phyloP scores from a whole-genome alignment of 2,329 filamentous ascomycete species.

The Fusarium sacchari region DNA sequence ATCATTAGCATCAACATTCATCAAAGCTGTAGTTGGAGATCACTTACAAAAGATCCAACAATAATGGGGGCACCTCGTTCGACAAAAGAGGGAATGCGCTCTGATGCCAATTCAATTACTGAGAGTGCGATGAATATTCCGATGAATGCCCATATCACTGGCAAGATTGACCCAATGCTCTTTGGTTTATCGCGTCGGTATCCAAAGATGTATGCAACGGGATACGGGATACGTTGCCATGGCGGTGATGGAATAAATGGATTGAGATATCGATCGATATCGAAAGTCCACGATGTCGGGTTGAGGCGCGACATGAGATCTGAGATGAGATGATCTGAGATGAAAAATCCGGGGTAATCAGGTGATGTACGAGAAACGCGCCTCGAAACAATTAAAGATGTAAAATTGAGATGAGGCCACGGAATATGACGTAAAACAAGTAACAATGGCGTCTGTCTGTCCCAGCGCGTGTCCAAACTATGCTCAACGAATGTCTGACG shows the following conservation, averaged over 20 bases:
- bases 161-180: slow-evolving; percentile 65
- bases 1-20: neutral
- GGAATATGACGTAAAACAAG: neutral
- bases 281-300: slow-evolving; percentile 64
- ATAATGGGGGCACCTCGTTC: slow-evolving; percentile 66
- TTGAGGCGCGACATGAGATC: slow-evolving; percentile 32
- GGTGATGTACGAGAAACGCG: neutral
- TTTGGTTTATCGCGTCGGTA: slow-evolving; percentile 57
- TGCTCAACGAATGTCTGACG: neutral
- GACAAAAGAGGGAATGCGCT: slow-evolving; percentile 64
- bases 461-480: neutral
- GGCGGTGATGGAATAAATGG: slow-evolving; percentile 73
- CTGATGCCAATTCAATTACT: slow-evolving; percentile 67
- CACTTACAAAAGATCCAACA: slow-evolving; percentile 73
- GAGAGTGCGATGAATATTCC: slow-evolving; percentile 71
- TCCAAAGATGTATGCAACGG: slow-evolving; percentile 75
- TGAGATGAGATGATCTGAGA: neutral
- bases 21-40: fast-evolving
- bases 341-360: slow-evolving; percentile 16
- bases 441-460: neutral
- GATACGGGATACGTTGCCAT: slow-evolving; percentile 70
- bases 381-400: neutral
- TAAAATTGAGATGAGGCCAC: neutral
- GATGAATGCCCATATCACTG: slow-evolving; percentile 71
- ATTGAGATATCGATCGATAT: slow-evolving; percentile 82